Conservation (phyloP, 768 basidiomycete genomes). For the Mycena pura region DNA sequence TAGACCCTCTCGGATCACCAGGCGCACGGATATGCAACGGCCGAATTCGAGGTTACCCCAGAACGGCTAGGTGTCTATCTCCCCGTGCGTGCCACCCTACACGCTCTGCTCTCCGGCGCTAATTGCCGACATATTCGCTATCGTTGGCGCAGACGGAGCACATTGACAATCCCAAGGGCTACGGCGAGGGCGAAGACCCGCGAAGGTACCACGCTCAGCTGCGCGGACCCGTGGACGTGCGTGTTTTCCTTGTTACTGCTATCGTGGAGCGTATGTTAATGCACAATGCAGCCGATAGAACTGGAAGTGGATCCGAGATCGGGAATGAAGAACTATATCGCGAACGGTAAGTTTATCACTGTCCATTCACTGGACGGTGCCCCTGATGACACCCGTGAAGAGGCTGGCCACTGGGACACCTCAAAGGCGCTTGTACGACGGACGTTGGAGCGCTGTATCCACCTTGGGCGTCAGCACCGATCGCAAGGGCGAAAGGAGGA, state of each 20-base stretch:
- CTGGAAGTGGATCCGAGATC: conserved; percentile 83
- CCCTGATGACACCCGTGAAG: conserved; percentile 40
- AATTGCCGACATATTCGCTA: no score
- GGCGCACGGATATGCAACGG: conserved; percentile 83
- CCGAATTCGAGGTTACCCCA: conserved; percentile 84
- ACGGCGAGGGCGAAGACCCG: conserved; percentile 85
- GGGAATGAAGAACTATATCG: conserved; percentile 97
- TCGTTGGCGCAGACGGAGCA: conserved; percentile 69
- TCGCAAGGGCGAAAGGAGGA: conserved; percentile 65
- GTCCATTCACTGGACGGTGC: neutral
- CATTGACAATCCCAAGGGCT: conserved; percentile 93
- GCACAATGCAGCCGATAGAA: conserved; percentile 66
- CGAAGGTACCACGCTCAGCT: conserved; percentile 77
- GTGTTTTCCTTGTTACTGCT: conserved; percentile 28
- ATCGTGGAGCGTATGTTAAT: neutral
- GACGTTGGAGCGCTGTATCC: conserved; percentile 79
- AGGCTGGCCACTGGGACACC: conserved; percentile 85
- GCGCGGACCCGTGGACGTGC: conserved; percentile 81
- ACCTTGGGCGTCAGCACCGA: conserved; percentile 71
- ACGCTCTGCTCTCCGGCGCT: no score
- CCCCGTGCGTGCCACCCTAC: conserved; percentile 74
- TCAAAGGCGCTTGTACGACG: conserved; percentile 80
- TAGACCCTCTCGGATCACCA: conserved; percentile 29
- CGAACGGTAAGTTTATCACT: conserved; percentile 60
- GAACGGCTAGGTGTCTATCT: conserved; percentile 88